A percentile compares a stretch with the other conserved stretches of the same genome.
These are phyloP conservation scores for Backusella liffmaniae DNA, from an alignment of 192 early-diverging fungal genomes.

Conservation along the genomic window DNA sequence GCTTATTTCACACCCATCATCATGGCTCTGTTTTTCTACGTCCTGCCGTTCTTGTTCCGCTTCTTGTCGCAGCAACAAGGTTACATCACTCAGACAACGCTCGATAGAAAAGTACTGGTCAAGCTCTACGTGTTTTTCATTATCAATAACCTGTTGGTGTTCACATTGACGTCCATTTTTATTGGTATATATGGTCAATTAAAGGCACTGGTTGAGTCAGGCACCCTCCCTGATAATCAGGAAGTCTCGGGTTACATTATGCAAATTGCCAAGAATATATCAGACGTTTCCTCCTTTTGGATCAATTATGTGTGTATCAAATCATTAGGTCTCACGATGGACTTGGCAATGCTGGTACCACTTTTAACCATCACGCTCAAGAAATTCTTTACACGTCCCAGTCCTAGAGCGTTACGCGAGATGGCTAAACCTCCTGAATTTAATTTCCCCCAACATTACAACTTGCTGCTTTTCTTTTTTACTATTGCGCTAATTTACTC, in stretches of 20 bases:
- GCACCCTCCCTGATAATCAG: constrained; percentile 11
- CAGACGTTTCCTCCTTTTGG: constrained; percentile 69
- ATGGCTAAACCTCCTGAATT: constrained; percentile 69
- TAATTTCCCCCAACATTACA: constrained; percentile 70
- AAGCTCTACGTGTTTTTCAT: constrained; percentile 80
- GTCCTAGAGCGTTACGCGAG: constrained; percentile 66
- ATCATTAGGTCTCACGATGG: constrained; percentile 61
- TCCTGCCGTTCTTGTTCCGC: constrained; percentile 63
- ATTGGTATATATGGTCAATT: constrained; percentile 36
- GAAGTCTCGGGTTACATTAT: constrained; percentile 16
- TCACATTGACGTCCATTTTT: constrained; percentile 49
- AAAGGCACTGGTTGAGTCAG: constrained; percentile 8
- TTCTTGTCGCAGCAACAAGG: constrained; percentile 68
- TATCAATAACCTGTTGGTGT: constrained; percentile 67
- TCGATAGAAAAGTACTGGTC: constrained; percentile 65
- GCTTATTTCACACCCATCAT: constrained; percentile 65
- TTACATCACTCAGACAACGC: constrained; percentile 64
- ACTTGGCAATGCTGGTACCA: constrained; percentile 68
- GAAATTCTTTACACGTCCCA: constrained; percentile 59
- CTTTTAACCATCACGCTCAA: constrained; percentile 44
- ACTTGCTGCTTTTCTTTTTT: constrained; percentile 66
- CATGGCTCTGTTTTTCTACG: constrained; percentile 59
- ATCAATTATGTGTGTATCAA: constrained; percentile 71
- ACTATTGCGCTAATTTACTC: constrained; percentile 73
- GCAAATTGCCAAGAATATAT: constrained; percentile 36